Evolutionary conservation across 345 rosid genomes (phyloP).

Genomic region (Ailanthus altissimus): DNA sequence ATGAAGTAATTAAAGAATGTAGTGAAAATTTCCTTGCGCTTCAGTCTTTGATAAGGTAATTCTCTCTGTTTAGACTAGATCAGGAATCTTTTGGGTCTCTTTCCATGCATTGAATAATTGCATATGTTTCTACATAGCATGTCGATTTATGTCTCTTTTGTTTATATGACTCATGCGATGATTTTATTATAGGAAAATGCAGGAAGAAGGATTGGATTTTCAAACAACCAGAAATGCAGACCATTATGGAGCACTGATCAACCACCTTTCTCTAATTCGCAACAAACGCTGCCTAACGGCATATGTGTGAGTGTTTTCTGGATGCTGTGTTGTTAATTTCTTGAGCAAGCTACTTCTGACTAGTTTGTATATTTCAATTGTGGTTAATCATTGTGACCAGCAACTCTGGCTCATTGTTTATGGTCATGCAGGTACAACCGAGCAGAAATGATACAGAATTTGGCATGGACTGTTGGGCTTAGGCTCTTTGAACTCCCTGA

Average conservation of each 20-base stretch:
- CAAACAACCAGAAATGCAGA: constrained; percentile 78
- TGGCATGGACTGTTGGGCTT: constrained; percentile 75
- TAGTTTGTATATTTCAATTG: constrained; percentile 1
- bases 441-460: constrained; percentile 70
- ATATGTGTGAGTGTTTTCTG: constrained; percentile 56
- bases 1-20: constrained; percentile 59
- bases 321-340: constrained; percentile 8
- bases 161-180: constrained; percentile 1
- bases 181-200: constrained; percentile 65
- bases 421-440: constrained; percentile 66
- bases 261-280: constrained; percentile 81
- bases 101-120: background rate
- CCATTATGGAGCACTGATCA: constrained; percentile 83
- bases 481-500: constrained; percentile 69
- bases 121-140: background rate
- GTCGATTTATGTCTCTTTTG: background rate
- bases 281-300: constrained; percentile 96
- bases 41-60: constrained; percentile 61
- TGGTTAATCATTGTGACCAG: background rate
- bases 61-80: background rate
- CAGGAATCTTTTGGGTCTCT: background rate
- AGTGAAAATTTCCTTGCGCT: constrained; percentile 54
- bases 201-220: constrained; percentile 80
- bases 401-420: constrained; percentile 9
- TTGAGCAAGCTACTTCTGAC: constrained; percentile 5